Evolutionary conservation across 1,284 basidiomycete species (phyloP).

Genomic region (Heterobasidion parviporum): DNA sequence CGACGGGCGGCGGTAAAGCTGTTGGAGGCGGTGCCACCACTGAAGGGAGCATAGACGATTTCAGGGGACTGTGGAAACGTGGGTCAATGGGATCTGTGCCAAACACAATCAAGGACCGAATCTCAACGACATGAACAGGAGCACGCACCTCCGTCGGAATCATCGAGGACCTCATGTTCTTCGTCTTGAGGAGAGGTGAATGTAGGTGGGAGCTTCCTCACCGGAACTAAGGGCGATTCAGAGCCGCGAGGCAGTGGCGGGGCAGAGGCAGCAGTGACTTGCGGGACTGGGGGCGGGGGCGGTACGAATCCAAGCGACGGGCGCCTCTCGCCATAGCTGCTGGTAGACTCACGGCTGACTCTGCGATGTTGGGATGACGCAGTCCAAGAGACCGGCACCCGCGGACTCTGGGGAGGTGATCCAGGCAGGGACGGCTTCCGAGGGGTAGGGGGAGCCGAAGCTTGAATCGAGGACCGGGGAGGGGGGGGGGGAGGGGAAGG

Average conservation of each 20-base stretch:
- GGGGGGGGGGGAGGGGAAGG: not conserved
- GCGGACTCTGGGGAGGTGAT: not conserved
- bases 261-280: not conserved
- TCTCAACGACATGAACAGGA: not conserved
- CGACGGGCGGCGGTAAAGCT: not conserved
- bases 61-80: conserved; percentile 34
- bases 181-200: not conserved
- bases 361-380: conserved; percentile 3
- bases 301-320: not conserved
- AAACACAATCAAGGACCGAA: not conserved
- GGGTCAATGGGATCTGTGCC: conserved; percentile 59
- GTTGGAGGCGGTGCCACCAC: conserved; percentile 2
- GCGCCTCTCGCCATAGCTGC: not conserved
- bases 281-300: not conserved
- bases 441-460: not conserved
- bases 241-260: not conserved
- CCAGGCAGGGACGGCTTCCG: not conserved
- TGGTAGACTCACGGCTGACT: not conserved
- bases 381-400: not conserved
- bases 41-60: conserved; percentile 2
- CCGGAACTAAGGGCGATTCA: not conserved
- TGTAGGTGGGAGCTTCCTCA: not conserved
- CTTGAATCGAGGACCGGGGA: too few relatives aligned
- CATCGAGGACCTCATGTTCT: conserved; percentile 42
- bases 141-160: conserved; percentile 51